phyloP scores from a whole-genome alignment of 257 asterid species.

The Solanum neorickii region DNA sequence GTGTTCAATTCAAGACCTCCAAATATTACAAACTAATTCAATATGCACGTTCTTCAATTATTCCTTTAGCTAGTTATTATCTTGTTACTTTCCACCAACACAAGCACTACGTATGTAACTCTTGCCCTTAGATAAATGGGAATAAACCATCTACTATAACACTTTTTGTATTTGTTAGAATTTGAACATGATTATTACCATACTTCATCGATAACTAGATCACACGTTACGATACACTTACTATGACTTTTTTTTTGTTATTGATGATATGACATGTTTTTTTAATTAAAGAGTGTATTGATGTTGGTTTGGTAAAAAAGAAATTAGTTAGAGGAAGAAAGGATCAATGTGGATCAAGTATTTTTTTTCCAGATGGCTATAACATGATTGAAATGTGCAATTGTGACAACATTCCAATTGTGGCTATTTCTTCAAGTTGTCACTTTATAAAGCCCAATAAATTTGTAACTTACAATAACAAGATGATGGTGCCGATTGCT shows the following conservation, averaged over 20 bases:
- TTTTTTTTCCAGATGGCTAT: conserved; percentile 34
- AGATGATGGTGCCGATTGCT: not conserved
- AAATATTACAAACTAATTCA: not conserved
- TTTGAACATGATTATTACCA: too few relatives aligned
- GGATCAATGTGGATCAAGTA: conserved; percentile 22
- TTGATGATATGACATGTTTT: not conserved
- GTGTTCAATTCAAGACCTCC: not conserved
- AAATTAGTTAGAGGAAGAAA: conserved; percentile 13
- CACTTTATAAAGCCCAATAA: not conserved
- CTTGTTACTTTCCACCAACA: not conserved
- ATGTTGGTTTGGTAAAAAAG: conserved; percentile 16
- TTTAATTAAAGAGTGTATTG: conserved; percentile 4
- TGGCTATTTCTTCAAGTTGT: conserved; percentile 15
- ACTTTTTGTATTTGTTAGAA: not conserved
- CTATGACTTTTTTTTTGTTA: too few relatives aligned
- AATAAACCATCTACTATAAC: not conserved
- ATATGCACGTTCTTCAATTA: not conserved
- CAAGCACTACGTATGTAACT: not conserved
- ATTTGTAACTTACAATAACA: not conserved
- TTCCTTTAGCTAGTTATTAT: not conserved
- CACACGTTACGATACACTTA: too few relatives aligned
- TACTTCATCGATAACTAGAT: too few relatives aligned
- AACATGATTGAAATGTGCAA: conserved; percentile 25
- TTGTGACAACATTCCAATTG: conserved; percentile 23
- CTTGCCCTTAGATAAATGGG: not conserved